Conservation (phyloP, 495 filamentous ascomycete species). For the Tuber calosporum region DNA sequence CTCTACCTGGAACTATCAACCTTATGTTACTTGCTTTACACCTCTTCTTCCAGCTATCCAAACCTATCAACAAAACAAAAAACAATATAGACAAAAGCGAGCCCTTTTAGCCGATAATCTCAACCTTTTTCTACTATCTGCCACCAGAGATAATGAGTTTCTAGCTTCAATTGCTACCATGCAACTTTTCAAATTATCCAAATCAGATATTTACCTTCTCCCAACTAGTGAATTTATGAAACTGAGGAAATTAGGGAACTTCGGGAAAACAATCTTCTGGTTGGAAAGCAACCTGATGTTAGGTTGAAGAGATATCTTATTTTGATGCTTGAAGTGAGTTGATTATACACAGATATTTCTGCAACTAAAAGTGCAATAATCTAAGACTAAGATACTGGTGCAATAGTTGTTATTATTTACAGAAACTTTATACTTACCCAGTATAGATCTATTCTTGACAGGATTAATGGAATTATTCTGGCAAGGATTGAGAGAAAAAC, state of each 20-base stretch:
- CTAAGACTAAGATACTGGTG: not conserved
- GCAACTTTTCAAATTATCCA: not conserved
- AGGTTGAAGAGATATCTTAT: slow-evolving; percentile 2
- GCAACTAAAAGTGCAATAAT: not conserved
- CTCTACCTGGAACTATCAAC: too few species aligned
- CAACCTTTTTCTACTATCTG: not conserved
- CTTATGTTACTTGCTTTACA: too few species aligned
- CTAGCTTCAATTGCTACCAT: not conserved
- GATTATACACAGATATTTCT: slow-evolving; percentile 1
- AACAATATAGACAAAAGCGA: too few species aligned
- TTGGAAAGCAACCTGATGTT: not conserved
- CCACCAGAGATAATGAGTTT: not conserved
- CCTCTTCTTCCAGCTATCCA: too few species aligned
- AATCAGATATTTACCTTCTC: not conserved
- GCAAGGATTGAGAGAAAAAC: slow-evolving; percentile 3
- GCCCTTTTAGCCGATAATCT: not conserved
- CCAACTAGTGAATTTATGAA: slow-evolving; percentile 4
- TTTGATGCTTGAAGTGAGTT: not conserved
- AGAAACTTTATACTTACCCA: not conserved
- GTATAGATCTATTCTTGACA: not conserved
- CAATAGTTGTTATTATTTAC: not conserved
- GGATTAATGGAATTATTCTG: not conserved
- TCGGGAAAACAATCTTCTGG: not conserved
- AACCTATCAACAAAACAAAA: too few species aligned
- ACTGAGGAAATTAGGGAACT: not conserved